Evolutionary conservation across 441 rosid genomes (phyloP).

Genomic region (Hura crepitans): DNA sequence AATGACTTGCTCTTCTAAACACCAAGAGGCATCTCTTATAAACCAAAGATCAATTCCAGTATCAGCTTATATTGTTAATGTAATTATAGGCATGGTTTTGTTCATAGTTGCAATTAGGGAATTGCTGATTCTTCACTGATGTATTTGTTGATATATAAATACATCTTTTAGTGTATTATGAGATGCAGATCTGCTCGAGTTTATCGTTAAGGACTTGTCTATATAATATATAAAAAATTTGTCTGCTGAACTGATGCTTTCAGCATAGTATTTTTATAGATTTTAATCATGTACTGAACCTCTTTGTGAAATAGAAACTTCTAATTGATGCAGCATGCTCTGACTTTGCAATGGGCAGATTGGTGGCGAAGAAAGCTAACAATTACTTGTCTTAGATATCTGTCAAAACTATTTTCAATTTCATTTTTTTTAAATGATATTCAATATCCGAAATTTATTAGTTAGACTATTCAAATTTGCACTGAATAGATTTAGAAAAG

Average conservation of each 20-base stretch:
- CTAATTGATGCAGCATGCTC: not conserved
- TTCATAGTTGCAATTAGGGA: not conserved
- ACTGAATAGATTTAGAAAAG: no score
- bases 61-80: conserved; percentile 10
- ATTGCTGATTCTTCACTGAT: conserved; percentile 7
- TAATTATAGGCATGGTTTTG: conserved; percentile 9
- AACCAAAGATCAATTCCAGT: conserved; percentile 10
- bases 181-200: not conserved
- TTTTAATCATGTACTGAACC: not conserved
- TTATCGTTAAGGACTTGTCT: not conserved
- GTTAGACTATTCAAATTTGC: no score
- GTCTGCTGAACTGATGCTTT: no score
- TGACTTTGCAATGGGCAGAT: not conserved
- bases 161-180: not conserved
- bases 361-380: not conserved
- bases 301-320: not conserved
- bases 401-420: no score
- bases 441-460: no score
- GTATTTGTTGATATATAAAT: not conserved
- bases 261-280: no score
- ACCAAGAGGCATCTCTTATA: not conserved
- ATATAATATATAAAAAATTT: no score
- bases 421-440: no score
- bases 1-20: not conserved
- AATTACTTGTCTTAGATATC: not conserved